A percentile compares a stretch with the other conserved stretches of the same genome.
Conservation (phyloP, 768 basidiomycete genomes). For the Fistulinella prunicolor region DNA sequence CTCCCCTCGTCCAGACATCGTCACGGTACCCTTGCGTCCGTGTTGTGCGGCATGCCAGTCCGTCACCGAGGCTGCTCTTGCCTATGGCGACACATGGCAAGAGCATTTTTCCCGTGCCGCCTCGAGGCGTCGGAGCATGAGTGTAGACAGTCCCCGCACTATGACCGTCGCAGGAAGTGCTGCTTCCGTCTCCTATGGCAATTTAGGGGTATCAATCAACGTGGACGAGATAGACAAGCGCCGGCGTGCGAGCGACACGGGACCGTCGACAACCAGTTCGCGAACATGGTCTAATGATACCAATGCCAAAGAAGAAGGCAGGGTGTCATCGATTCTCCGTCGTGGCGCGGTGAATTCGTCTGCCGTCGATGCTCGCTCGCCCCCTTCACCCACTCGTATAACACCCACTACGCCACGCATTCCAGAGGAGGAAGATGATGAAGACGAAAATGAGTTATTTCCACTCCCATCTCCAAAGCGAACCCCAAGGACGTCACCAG, state of each 20-base stretch:
- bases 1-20: conserved; percentile 36
- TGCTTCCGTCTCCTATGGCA: conserved; percentile 23
- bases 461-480: conserved; percentile 59
- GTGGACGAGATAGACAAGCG: conserved; percentile 68
- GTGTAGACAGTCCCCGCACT: conserved; percentile 33
- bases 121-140: conserved; percentile 51
- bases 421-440: conserved; percentile 40
- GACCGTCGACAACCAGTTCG: neutral
- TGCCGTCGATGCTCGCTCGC: neutral
- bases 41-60: conserved; percentile 66
- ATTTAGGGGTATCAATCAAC: conserved; percentile 37
- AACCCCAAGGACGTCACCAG: conserved; percentile 44
- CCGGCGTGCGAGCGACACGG: conserved; percentile 43
- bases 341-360: neutral
- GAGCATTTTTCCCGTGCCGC: conserved; percentile 66
- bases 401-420: conserved; percentile 23
- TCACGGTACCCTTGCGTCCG: conserved; percentile 65
- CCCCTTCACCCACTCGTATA: conserved; percentile 12
- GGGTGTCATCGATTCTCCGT: neutral
- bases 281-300: neutral
- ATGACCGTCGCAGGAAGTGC: conserved; percentile 30
- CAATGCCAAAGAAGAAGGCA: neutral
- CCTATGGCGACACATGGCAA: conserved; percentile 56
- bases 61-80: conserved; percentile 54
- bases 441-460: conserved; percentile 55